Percentiles rank a stretch among this genome's conserved stretches.
Conservation (phyloP, 192 early-diverging fungal genomes). For the Linnemannia schmuckeri region DNA sequence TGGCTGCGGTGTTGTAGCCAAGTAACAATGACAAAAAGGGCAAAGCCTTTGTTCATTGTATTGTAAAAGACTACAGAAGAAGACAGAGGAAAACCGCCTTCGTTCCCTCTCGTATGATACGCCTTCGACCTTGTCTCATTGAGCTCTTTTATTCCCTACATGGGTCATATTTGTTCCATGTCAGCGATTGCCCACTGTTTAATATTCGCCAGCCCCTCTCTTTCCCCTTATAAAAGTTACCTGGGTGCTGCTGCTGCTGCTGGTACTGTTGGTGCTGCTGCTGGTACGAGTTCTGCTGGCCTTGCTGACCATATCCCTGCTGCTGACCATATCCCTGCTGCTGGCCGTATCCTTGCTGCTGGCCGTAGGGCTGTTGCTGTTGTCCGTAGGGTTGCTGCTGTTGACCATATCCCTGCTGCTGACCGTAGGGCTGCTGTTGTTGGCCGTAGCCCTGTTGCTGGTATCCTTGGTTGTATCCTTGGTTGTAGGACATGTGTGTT, state of each 20-base stretch:
- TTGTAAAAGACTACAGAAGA: neutral
- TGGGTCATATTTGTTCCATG: neutral
- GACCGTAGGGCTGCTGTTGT: constrained; percentile 18
- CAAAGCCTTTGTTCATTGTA: neutral
- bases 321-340: constrained; percentile 9
- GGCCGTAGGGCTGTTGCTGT: constrained; percentile 2
- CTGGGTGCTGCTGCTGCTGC: constrained; percentile 5
- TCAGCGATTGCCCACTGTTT: neutral
- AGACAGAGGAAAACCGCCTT: neutral
- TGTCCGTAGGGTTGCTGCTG: neutral
- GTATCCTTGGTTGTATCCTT: constrained; percentile 37
- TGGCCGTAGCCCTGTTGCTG: constrained; percentile 14
- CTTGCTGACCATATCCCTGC: neutral
- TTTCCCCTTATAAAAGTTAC: neutral
- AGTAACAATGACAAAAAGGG: no score
- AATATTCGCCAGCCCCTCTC: neutral
- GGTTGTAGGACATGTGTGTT: constrained; percentile 30
- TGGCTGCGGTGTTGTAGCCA: neutral
- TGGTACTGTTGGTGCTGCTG: constrained; percentile 4
- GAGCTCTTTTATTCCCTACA: no score
- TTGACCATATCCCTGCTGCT: constrained; percentile 15
- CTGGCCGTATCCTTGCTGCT: constrained; percentile 20
- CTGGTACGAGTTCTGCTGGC: neutral
- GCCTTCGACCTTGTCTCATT: neutral
- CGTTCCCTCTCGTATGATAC: neutral